Evolutionary conservation across 179 eudicot genomes (phyloP).

Genomic region (Beta lomatogona): DNA sequence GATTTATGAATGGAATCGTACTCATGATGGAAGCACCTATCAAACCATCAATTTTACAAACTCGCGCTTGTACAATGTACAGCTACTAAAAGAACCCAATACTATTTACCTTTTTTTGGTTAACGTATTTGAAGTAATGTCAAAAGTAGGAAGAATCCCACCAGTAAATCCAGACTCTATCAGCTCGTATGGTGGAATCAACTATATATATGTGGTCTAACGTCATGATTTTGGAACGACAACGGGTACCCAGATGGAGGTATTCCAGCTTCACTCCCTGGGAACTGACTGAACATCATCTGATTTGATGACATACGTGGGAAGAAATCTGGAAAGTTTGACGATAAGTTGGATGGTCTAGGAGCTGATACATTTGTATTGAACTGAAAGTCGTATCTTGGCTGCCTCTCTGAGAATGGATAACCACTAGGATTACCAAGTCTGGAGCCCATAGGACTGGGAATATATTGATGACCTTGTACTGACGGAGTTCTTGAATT

Average conservation of each 20-base stretch:
- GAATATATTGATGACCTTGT: slow-evolving; percentile 28
- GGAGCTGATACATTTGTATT: slow-evolving; percentile 32
- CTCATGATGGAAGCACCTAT: background rate
- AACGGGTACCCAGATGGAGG: slow-evolving; percentile 26
- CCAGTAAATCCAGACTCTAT: background rate
- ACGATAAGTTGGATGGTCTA: slow-evolving; percentile 21
- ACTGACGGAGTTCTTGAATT: slow-evolving; percentile 16
- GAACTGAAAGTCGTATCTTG: slow-evolving; percentile 32
- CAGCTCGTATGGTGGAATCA: background rate
- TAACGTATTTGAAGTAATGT: background rate
- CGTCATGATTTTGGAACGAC: slow-evolving; percentile 24
- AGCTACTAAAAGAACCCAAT: background rate
- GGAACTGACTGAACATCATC: slow-evolving; percentile 17
- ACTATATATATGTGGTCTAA: slow-evolving; percentile 35
- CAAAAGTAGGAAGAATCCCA: background rate
- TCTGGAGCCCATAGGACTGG: slow-evolving; percentile 35
- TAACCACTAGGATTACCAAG: slow-evolving; percentile 24
- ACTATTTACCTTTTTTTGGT: slow-evolving; percentile 1
- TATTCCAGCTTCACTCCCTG: slow-evolving; percentile 30
- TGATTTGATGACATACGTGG: slow-evolving; percentile 25
- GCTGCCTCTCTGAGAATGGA: slow-evolving; percentile 24
- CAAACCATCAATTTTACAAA: slow-evolving; percentile 10
- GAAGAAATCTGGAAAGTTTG: slow-evolving; percentile 25
- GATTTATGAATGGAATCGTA: background rate
- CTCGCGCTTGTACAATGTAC: background rate